Evolutionary conservation across 2,329 filamentous ascomycete genomes (phyloP), one percentile per base, ranked within the genome.

Genomic region (Xylariaceae sp.): DNA sequence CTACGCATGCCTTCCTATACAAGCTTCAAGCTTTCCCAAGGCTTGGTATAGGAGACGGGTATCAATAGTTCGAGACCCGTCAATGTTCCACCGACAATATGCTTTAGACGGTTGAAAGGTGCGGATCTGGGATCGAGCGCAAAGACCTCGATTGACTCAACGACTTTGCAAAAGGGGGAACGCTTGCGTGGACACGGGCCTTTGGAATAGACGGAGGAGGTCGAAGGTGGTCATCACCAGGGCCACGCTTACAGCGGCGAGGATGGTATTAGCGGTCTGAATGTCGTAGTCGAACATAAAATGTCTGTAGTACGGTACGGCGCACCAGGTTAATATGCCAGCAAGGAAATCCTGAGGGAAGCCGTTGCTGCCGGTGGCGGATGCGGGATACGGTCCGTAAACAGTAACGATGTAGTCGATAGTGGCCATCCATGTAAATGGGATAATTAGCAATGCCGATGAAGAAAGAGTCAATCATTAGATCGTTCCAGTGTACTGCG

Each of bases 331-430:
- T n/a, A 86, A 74, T 14, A 87, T 73, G 67, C 86, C 86, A 18
- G 86, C 85, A 19, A 89, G 73, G 68, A 88, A 82, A 64, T 89
- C 86, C 59, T 86, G 78, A 21, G 84, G 79, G 70, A 86, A 88
- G 16, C 84, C 86, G 62, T 89, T 89, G 18, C 86, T 85, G 43
- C 86, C 86, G 0, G 85, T 88, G 1, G 86, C 86, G 0, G 84
- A 87, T 9, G 86, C 85, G 1, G 85, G 83, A 70, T 86, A 88
- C 0, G 82, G 81, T 0, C 85, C 86, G 65, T 89, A 89, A 2
- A 85, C 84, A 51, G 82, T 85, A 54, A 88, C 84, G 80, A 87
- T 86, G 69, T 88, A 88, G 65, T 88, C 85, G 62, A 89, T 86
- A 2, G 84, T 86, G 7, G 84, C 81, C 79, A 87, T 86, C 81